These are phyloP conservation scores for Rhazya stricta DNA, from an alignment of 257 asterid genomes.

Conservation along the genomic window DNA sequence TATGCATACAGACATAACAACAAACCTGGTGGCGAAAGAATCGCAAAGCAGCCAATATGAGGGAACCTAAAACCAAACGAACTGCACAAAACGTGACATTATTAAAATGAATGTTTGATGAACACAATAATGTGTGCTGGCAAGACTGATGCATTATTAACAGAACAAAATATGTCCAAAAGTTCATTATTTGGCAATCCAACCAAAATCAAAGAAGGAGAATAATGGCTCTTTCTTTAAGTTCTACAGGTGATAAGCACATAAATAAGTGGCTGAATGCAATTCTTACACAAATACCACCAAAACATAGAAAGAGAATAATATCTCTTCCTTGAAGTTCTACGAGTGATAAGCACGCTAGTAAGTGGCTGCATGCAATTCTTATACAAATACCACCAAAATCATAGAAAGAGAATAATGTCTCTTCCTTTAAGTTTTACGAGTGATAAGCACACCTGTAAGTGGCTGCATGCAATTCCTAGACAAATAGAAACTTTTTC, in stretches of 20 bases:
- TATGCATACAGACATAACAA: neutral
- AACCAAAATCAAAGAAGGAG: neutral
- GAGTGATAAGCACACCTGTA: neutral
- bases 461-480: neutral
- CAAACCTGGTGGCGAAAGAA: slow-evolving; percentile 72
- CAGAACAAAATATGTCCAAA: neutral
- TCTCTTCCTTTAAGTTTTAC: neutral
- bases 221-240: neutral
- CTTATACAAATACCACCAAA: neutral
- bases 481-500: neutral
- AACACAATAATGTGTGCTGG: neutral
- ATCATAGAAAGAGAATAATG: neutral
- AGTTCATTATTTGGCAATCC: neutral
- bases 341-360: neutral
- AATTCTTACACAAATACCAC: no score
- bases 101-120: slow-evolving; percentile 7
- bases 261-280: neutral
- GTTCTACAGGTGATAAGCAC: neutral
- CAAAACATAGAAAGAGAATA: neutral
- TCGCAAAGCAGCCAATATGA: slow-evolving; percentile 60
- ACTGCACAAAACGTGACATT: slow-evolving; percentile 43
- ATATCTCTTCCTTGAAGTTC: neutral
- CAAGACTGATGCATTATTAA: neutral
- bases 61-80: slow-evolving; percentile 75
- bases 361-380: neutral